Conservation (phyloP, 805 yeast genomes). For the Kodamaea fukazawae region DNA sequence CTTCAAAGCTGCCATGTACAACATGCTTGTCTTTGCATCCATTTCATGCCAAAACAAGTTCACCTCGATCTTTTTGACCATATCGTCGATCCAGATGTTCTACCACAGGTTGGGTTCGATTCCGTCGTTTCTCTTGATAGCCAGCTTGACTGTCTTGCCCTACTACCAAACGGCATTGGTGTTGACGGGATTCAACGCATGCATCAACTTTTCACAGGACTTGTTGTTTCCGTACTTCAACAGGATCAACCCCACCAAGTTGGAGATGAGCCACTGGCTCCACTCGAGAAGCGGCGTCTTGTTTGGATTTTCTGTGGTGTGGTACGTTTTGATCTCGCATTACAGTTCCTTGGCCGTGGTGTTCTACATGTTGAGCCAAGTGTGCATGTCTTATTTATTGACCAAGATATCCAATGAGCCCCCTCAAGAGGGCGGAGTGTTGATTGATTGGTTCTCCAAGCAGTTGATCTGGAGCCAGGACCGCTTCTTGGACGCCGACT, state of each 20-base stretch:
- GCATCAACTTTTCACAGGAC: constrained; percentile 42
- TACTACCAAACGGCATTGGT: constrained; percentile 31
- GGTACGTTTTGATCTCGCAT: constrained; percentile 38
- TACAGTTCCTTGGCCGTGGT: constrained; percentile 48
- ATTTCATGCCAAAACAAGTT: constrained; percentile 14
- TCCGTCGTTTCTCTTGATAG: constrained; percentile 39
- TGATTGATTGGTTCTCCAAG: constrained; percentile 30
- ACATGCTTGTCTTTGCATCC: constrained; percentile 30
- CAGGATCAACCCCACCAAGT: constrained; percentile 41
- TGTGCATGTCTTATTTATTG: constrained; percentile 51
- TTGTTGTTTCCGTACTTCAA: constrained; percentile 51
- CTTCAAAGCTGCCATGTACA: constrained; percentile 18
- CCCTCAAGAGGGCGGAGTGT: constrained; percentile 15
- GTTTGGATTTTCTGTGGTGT: constrained; percentile 53
- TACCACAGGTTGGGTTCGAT: constrained; percentile 46
- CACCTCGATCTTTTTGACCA: constrained; percentile 43
- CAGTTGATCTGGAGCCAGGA: constrained; percentile 32
- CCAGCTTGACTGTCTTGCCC: constrained; percentile 35
- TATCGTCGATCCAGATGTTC: constrained; percentile 43
- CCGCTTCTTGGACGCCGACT: constrained; percentile 21
- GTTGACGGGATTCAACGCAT: constrained; percentile 46
- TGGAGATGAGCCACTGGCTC: constrained; percentile 49
- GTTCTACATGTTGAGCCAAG: constrained; percentile 52
- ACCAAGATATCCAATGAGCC: constrained; percentile 53
- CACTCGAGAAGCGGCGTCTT: constrained; percentile 53